These are phyloP conservation scores for Harringtonia aguacate DNA, from an alignment of 2,329 filamentous ascomycete species.

Conservation along the genomic window DNA sequence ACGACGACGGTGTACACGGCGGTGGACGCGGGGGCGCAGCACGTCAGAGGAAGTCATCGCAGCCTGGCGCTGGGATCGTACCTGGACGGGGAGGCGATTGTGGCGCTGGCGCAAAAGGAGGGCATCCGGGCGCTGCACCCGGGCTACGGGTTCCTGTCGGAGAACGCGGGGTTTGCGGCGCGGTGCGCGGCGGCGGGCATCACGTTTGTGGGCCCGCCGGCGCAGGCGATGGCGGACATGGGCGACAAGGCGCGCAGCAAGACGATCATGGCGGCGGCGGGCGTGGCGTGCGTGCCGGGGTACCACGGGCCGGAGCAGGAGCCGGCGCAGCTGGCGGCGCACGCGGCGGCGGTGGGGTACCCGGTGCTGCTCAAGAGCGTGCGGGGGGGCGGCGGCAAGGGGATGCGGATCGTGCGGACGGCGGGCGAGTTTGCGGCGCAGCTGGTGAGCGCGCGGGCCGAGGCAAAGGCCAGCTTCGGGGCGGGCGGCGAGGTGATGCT, in stretches of 20 bases:
- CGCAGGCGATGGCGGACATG: constrained; percentile 76
- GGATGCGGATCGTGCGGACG: constrained; percentile 63
- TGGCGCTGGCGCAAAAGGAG: constrained; percentile 73
- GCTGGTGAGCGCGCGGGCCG: constrained; percentile 60
- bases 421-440: constrained; percentile 60
- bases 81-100: constrained; percentile 87
- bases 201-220: constrained; percentile 87
- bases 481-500: constrained; percentile 71
- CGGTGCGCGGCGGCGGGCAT: constrained; percentile 84
- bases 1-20: constrained; percentile 95
- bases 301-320: constrained; percentile 87
- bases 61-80: constrained; percentile 82
- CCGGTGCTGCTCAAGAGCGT: constrained; percentile 73
- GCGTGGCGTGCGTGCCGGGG: constrained; percentile 90
- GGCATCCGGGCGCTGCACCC: constrained; percentile 89
- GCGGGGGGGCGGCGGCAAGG: constrained; percentile 73
- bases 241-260: constrained; percentile 89
- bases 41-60: constrained; percentile 75
- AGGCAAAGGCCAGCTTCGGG: constrained; percentile 71
- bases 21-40: constrained; percentile 76
- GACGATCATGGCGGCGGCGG: constrained; percentile 92
- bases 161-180: constrained; percentile 84
- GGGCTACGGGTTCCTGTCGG: constrained; percentile 90
- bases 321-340: constrained; percentile 42
- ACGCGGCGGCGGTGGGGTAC: constrained; percentile 61